Evolutionary conservation across 139 green algal genomes (phyloP), one percentile per base, ranked within the genome.

Genomic region (Yamagishiella unicocca): DNA sequence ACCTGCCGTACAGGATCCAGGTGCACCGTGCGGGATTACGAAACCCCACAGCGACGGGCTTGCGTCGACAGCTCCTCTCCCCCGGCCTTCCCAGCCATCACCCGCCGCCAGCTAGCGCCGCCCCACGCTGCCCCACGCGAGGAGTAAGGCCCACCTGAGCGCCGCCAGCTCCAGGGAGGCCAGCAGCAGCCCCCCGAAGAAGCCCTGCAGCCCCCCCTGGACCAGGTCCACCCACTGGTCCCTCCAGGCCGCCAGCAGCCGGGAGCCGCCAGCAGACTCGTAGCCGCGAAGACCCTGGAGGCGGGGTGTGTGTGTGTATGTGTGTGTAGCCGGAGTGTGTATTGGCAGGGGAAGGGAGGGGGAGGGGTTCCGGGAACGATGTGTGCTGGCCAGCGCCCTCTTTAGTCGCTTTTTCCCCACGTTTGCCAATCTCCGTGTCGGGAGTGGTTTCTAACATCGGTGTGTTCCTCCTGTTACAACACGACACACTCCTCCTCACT

Each of bases 171-270:
- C 89, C 80, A 90, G 46, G 40, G 86, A 78, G 1, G 71, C 43
- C 31, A 45, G 9, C 1, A 90, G 89, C 61, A 92, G 70, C 25
- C 53, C 88, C 35, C 93, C 82, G 88, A 96, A 95, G n/a, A 95
- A 85, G 54, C 91, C 74, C 73, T 95, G 92, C 79, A 97, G 86
- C 70, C 95, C 89, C 12, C 90, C 93, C 82, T 96, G 94, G 62
- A 97, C 89, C 35, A 92, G 46, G 46, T 95, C 92, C 19, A 94
- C 89, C 83, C 95, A 96, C 73, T 90, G 81, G 53, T 95, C 94
- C 29, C 85, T 82, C 92, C 91, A 97, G 2, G 35, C 55, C 27
- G 75, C 53, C 33, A 97, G 90, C 64, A 95, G 87, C 89, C 85
- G 92, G 38, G 54, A 33, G 17, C 77, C 77, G 29, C 71, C 45